Evolutionary conservation across 129 eudicot genomes (phyloP).

Genomic region (Flaveria sonorensis): DNA sequence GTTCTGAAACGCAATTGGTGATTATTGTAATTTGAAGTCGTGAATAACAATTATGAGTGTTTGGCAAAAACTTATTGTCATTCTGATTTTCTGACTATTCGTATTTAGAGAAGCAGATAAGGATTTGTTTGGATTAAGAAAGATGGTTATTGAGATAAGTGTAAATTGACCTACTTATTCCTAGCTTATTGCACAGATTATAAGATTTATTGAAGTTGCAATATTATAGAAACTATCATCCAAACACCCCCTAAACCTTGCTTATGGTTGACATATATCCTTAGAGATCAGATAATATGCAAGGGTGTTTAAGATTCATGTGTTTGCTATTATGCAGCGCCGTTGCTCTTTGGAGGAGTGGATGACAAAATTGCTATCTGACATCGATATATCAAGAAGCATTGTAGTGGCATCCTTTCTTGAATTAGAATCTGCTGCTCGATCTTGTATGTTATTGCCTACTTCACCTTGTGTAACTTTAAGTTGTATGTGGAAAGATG

Average conservation of each 20-base stretch:
- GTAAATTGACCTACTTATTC: neutral
- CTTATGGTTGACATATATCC: neutral
- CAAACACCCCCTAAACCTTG: neutral
- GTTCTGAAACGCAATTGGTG: neutral
- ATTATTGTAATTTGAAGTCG: neutral
- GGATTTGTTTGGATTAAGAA: neutral
- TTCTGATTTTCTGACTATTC: slow-evolving; percentile 3
- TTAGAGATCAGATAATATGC: neutral
- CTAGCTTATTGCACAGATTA: neutral
- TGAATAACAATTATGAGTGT: neutral
- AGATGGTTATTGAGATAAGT: neutral
- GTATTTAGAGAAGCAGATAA: neutral
- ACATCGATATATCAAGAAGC: slow-evolving; percentile 87
- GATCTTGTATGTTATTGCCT: slow-evolving; percentile 71
- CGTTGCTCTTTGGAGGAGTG: slow-evolving; percentile 86
- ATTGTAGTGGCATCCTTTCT: slow-evolving; percentile 89
- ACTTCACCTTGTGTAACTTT: slow-evolving; percentile 24
- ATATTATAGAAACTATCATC: neutral
- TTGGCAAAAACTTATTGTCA: neutral
- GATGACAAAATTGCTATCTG: slow-evolving; percentile 87
- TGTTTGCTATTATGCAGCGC: slow-evolving; percentile 52
- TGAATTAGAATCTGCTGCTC: slow-evolving; percentile 95
- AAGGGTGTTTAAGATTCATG: slow-evolving; percentile 3
- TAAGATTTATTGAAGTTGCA: neutral
- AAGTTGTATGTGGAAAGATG: slow-evolving; percentile 6